Base-by-base conservation (phyloP, 2,329 filamentous ascomycete species). In the Arthrinium puccinioides region DNA sequence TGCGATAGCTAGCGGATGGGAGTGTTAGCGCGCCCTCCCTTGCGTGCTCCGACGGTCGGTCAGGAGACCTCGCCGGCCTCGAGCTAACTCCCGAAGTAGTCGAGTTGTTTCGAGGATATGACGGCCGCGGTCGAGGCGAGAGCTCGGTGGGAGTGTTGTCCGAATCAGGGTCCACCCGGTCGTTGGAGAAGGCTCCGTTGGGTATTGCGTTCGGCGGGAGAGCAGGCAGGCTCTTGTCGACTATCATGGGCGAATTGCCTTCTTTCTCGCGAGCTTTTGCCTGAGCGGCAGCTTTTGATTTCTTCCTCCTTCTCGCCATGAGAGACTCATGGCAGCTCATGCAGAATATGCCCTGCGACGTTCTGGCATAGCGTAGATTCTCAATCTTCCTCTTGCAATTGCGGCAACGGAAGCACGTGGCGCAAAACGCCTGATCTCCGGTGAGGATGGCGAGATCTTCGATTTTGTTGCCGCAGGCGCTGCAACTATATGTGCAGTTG, bases 311-410 rank as follows among this genome's bases (percentile, higher is more conserved):
- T 45, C 90, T 75, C 34, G 90, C 87, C 88, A 97, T 97, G 37
- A 98, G 66, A 20, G 87, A 92, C 63, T 98, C 92, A 57, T 98
- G 92, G 59, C 92, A 98, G 55, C 83, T 88, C 92, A 98, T 98
- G 67, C 92, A 98, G 59, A 98, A 97, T 51, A 98, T 98, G 43
- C 92, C 92, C 62, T 97, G 92, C 7, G 90, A 96, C 2, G 92
- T 98, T 55, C 92, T 81, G 38, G 92, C 92, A 77, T 97, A 98
- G 59, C 90, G 82, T 46, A 98, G 72, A 59, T 98, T 98, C 63
- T 98, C 92, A 43, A 98, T 98, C 69, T 96, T 96, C 59, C 86
- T 81, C 70, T 97, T 98, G 72, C 92, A 98, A 61, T 97, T 98
- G 52, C 92, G 78, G 66, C 92, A 98, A 53, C 89, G 79, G 67